Conservation (phyloP, 345 rosid genomes). For the Eucalyptus viminalis region DNA sequence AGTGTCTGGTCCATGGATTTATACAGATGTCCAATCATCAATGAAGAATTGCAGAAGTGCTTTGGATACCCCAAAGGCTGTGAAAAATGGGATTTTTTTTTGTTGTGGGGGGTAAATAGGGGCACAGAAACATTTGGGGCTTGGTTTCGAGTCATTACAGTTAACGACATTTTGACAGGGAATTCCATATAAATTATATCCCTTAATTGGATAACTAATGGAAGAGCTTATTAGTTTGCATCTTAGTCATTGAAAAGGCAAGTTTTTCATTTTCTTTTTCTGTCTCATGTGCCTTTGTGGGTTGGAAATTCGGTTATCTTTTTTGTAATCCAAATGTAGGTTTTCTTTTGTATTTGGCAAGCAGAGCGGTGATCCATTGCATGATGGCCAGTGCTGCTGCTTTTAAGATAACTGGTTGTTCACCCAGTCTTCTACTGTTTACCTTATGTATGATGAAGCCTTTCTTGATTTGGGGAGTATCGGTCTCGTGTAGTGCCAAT, state of each 20-base stretch:
- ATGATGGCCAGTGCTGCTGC: not conserved
- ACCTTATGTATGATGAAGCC: not conserved
- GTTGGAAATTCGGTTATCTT: not conserved
- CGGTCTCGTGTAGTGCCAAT: not conserved
- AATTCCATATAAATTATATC: not conserved
- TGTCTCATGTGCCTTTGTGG: not conserved
- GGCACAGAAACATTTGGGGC: not conserved
- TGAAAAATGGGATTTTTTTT: fast-evolving
- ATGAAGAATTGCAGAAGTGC: not conserved
- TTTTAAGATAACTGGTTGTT: not conserved
- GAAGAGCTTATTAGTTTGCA: not conserved
- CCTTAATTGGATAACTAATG: not conserved
- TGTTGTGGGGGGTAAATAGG: too few relatives aligned
- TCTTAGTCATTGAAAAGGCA: not conserved
- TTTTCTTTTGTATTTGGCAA: not conserved
- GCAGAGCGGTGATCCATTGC: not conserved
- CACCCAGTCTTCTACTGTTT: not conserved
- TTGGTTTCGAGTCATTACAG: not conserved
- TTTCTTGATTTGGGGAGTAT: not conserved
- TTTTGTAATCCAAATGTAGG: not conserved
- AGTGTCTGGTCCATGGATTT: not conserved
- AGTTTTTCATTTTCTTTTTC: not conserved
- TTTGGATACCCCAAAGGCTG: not conserved
- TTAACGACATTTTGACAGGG: not conserved
- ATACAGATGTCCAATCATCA: not conserved